Evolutionary conservation across 371 early-diverging fungal genomes (phyloP), one percentile per base, ranked within the genome.

Genomic region (Blyttiomyces sp.): DNA sequence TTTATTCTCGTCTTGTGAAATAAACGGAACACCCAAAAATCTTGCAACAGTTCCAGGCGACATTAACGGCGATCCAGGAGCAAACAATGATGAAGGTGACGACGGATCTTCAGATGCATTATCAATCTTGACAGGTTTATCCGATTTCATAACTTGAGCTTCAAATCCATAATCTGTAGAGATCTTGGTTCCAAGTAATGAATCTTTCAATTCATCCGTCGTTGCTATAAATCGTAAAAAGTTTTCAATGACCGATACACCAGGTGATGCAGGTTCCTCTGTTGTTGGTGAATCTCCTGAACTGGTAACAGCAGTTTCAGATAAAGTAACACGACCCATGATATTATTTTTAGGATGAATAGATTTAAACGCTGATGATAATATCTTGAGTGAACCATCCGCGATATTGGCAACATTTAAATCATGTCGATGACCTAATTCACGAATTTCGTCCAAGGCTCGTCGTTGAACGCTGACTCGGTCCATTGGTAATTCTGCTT

Each of bases 1-100:
- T n/a, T n/a, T 39, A 16, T 58, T 57, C 16, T 44, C 46, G 4
- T 23, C 46, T 3, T 30, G 19, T 4, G 54, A 16, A 3, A 59
- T 44, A 27, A 73, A 27, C 3, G 73, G 70, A 1, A 69, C 49
- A 4, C 73, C 73, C 16, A 73, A 36, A 33, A 64, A 69, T 32
- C 52, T 43, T 1, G 59, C 52, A 2, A 61, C 54, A 3, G 62
- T 3, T 11, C 28, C 27, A 4, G 59, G 50, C 11, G 59, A 59
- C 33, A 39, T 24, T 6, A 32, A 32, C 5, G 50, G 46, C 7
- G 49, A 11, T 23, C 31, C 6, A 60, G 49, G 7, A 5, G 45
- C 54, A 21, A 17, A 13, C 6, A 50, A 30, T 23, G 39, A 43
- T 23, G 34, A 17, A 2, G 68, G 34, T 2, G 31, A 13, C 17